These are phyloP conservation scores for Triticum monococcum DNA, from an alignment of 176 grass and related monocot species.

Conservation along the genomic window DNA sequence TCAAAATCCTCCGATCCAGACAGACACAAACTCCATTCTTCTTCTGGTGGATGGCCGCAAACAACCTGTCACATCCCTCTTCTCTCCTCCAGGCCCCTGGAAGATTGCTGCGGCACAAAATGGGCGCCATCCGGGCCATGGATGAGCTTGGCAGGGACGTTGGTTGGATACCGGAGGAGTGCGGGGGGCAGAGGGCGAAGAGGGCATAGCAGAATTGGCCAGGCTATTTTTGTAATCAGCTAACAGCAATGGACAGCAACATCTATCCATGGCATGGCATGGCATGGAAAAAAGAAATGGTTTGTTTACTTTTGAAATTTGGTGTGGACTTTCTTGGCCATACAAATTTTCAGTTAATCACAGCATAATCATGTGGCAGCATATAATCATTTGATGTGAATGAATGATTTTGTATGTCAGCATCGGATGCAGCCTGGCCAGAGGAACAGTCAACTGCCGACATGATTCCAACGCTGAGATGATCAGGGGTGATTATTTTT, in stretches of 20 bases:
- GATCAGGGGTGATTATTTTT: neutral
- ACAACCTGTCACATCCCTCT: neutral
- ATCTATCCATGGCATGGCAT: too few species aligned
- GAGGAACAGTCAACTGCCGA: neutral
- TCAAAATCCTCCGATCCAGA: neutral
- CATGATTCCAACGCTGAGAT: neutral
- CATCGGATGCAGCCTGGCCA: neutral
- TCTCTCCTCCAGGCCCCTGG: neutral
- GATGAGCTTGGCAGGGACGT: neutral
- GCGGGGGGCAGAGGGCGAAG: neutral
- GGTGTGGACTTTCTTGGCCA: neutral
- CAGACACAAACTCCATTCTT: neutral
- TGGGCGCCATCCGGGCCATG: too few species aligned
- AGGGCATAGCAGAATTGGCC: neutral
- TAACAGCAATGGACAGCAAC: too few species aligned
- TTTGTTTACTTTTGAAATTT: neutral
- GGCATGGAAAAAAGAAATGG: too few species aligned
- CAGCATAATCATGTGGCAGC: neutral
- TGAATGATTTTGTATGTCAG: neutral
- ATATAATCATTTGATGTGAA: too few species aligned
- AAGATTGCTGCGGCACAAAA: neutral
- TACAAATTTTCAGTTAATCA: neutral
- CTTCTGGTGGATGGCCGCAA: neutral
- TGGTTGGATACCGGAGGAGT: neutral
- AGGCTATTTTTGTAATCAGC: conserved; percentile 23